These are phyloP conservation scores for Coemansia sp. DNA, from an alignment of 192 early-diverging fungal genomes.

Conservation along the genomic window DNA sequence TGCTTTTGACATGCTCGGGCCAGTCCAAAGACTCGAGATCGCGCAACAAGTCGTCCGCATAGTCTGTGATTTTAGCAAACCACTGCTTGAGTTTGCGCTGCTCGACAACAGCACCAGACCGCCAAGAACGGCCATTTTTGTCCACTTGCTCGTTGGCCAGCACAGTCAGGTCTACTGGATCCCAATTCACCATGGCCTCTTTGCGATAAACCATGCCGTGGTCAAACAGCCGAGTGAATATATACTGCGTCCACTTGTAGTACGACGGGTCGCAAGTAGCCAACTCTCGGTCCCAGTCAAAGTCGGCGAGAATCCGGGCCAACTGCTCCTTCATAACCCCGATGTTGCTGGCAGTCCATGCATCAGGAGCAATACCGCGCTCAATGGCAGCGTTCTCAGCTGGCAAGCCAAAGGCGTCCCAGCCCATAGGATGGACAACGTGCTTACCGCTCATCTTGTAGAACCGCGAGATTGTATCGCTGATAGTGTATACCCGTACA, in stretches of 20 bases:
- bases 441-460: conserved; percentile 71
- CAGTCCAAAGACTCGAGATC: conserved; percentile 81
- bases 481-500: conserved; percentile 93
- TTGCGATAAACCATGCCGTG: conserved; percentile 85
- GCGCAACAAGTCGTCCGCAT: conserved; percentile 76
- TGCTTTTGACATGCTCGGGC: conserved; percentile 86
- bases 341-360: conserved; percentile 89
- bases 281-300: conserved; percentile 94
- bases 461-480: conserved; percentile 82
- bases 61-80: conserved; percentile 89
- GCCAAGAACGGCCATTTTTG: conserved; percentile 80
- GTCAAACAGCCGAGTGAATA: conserved; percentile 79
- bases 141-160: conserved; percentile 97
- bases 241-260: conserved; percentile 93
- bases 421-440: conserved; percentile 93
- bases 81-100: conserved; percentile 83
- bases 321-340: conserved; percentile 80
- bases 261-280: conserved; percentile 85
- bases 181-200: conserved; percentile 94
- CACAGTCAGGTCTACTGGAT: conserved; percentile 93
- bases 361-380: conserved; percentile 69
- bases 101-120: conserved; percentile 92
- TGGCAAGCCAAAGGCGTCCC: conserved; percentile 98
- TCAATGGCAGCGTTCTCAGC: conserved; percentile 97
- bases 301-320: conserved; percentile 69